phyloP scores from a whole-genome alignment of 2,329 filamentous ascomycete genomes.

The Sporothrix mexicana region DNA sequence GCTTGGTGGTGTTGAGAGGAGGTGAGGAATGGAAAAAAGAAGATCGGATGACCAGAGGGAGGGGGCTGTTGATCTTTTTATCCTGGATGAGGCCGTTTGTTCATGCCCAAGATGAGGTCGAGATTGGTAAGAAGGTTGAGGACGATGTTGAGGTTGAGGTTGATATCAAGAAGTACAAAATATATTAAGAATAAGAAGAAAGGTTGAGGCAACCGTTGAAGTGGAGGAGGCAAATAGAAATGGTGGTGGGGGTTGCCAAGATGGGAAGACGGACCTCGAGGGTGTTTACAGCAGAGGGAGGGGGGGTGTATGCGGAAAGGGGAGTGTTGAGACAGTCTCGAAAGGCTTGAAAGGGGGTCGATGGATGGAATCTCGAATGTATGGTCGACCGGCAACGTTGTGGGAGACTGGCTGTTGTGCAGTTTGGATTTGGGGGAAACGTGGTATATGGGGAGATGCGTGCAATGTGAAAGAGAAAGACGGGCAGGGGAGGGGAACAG shows the following conservation, averaged over 20 bases:
- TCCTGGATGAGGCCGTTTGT: constrained; percentile 24
- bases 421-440: not conserved
- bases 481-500: not conserved
- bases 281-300: not conserved
- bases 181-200: not conserved
- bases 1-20: not conserved
- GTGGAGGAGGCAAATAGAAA: constrained; percentile 8
- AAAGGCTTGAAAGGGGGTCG: constrained; percentile 7
- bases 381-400: constrained; percentile 3
- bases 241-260: constrained; percentile 23
- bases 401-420: not conserved
- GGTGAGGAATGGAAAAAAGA: constrained; percentile 29
- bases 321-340: not conserved
- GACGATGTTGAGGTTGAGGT: not conserved
- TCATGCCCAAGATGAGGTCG: not conserved
- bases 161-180: not conserved
- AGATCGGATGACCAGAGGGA: constrained; percentile 34
- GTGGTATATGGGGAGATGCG: not conserved
- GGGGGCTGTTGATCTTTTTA: constrained; percentile 32
- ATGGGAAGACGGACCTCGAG: constrained; percentile 9
- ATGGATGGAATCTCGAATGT: too few species aligned
- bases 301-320: not conserved
- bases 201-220: constrained; percentile 28
- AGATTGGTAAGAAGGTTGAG: not conserved
- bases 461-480: constrained; percentile 15